Base-by-base conservation (phyloP, 202 grass and related monocot genomes). In the Bolboschoenoplectus hybrid region DNA sequence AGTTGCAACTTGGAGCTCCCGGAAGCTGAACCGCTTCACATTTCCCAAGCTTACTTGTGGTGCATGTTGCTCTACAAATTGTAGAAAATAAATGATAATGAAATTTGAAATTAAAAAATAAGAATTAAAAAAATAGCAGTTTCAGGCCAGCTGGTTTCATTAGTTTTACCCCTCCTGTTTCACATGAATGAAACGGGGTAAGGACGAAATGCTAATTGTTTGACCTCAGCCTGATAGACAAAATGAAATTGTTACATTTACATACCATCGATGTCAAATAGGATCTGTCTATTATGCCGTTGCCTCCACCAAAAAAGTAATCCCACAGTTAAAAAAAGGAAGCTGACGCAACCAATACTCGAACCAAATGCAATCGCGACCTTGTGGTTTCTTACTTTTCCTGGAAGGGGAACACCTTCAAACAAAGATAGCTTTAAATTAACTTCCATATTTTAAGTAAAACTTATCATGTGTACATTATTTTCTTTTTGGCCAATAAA, bases 221-320 rank as follows among this genome's bases (percentile, higher is more conserved):
- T 40, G 7, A 57, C 6, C 7, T 17, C 19, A 11, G 35, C 13
- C 3, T 14, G 14, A 58, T 58, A 41, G 10, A 1, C 34, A 80
- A 58, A 14, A n/a, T 69, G 5, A 9, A 51, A 38, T 38, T 67
- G 47, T 56, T 57, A 55, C 34, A 7, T 41, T 40, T 82, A 73
- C 82, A 89, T 82, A 96, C 96, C 96, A 9, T 98, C 93, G 4
- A 92, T 73, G 35, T 98, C 86, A 13, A 94, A 95, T 57, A 95
- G 91, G 79, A 98, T 94, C 82, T 98, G 90, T 68, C 87, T 82
- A 71, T 92, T 94, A 43, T 74, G 89, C 34, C 89, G 86, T 20
- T 94, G 90, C 62, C 87, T 87, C 90, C 93, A 95, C 96, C 91
- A 93, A 68, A 94, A 87, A 14, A 98, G 32, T 73, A 95, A 89